A percentile compares a stretch with the other conserved stretches of the same genome.
Conservation (phyloP, 352 stramenopile species). For the Phytophthora pistaciae region DNA sequence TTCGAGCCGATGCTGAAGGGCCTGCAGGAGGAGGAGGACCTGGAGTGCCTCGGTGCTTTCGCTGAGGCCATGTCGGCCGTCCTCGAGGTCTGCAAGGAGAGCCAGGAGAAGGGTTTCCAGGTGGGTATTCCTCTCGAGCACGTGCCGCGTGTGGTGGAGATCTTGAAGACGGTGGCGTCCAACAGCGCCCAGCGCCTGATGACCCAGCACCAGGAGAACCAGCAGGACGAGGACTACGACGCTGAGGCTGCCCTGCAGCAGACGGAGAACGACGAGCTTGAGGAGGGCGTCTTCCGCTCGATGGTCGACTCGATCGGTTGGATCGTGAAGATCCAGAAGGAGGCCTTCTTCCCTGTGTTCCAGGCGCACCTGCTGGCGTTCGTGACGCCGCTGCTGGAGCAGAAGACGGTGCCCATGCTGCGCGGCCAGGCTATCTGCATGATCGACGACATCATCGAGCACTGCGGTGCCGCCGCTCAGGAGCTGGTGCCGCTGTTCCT, state of each 20-base stretch:
- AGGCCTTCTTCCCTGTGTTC: conserved; percentile 83
- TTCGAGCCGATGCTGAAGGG: conserved; percentile 81
- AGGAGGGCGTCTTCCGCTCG: conserved; percentile 81
- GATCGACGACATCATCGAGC: conserved; percentile 90
- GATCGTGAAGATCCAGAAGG: conserved; percentile 86
- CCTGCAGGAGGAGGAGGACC: conserved; percentile 79
- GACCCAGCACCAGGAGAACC: conserved; percentile 66
- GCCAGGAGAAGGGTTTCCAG: conserved; percentile 72
- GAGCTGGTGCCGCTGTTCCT: conserved; percentile 83
- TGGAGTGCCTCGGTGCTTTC: conserved; percentile 81
- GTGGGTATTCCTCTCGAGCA: conserved; percentile 78
- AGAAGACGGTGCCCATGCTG: conserved; percentile 63
- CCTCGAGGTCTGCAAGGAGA: conserved; percentile 87
- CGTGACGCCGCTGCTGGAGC: conserved; percentile 74
- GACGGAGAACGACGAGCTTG: conserved; percentile 73
- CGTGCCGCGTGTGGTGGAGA: conserved; percentile 71
- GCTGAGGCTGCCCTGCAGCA: conserved; percentile 79
- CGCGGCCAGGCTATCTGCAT: conserved; percentile 89
- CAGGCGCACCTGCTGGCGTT: conserved; percentile 73
- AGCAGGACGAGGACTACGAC: conserved; percentile 85
- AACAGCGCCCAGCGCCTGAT: conserved; percentile 74
- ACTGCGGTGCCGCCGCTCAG: conserved; percentile 73
- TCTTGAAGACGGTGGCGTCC: conserved; percentile 74
- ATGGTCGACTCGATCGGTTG: conserved; percentile 90
- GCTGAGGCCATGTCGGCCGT: conserved; percentile 79